Percentiles rank a stretch among this genome's conserved stretches.
Conservation (phyloP, 2,329 filamentous ascomycete genomes). For the Monascus ruber region DNA sequence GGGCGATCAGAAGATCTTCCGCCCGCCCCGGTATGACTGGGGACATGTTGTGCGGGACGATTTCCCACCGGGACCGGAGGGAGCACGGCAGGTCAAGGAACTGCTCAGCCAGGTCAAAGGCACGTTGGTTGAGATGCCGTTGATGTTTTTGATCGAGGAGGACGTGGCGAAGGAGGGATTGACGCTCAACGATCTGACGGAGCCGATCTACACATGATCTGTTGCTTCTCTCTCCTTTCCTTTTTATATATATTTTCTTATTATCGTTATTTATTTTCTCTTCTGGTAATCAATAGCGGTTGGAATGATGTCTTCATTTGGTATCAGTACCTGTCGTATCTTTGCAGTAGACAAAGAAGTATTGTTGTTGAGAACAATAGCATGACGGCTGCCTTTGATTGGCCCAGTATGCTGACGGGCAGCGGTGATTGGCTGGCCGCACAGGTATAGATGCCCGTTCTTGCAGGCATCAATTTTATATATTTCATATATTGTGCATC, state of each 20-base stretch:
- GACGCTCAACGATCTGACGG: conserved; percentile 58
- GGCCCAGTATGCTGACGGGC: no score
- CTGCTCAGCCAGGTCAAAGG: conserved; percentile 56
- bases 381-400: no score
- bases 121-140: conserved; percentile 77
- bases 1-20: conserved; percentile 31
- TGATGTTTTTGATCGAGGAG: conserved; percentile 72
- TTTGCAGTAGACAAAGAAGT: no score
- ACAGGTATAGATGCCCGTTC: no score
- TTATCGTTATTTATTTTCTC: not conserved
- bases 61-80: conserved; percentile 50
- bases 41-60: conserved; percentile 78
- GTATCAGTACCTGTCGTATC: no score
- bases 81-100: conserved; percentile 62
- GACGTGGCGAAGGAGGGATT: conserved; percentile 79
- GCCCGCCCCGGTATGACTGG: conserved; percentile 55
- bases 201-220: conserved; percentile 56
- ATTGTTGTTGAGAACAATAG: no score
- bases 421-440: no score
- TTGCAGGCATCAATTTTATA: no score
- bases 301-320: no score
- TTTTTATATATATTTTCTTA: conserved; percentile 1
- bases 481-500: no score
- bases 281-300: no score
- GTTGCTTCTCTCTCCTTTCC: not conserved